Evolutionary conservation across 176 grass and related monocot species (phyloP), one percentile per base, ranked within the genome.

Genomic region (Puya raimondii): DNA sequence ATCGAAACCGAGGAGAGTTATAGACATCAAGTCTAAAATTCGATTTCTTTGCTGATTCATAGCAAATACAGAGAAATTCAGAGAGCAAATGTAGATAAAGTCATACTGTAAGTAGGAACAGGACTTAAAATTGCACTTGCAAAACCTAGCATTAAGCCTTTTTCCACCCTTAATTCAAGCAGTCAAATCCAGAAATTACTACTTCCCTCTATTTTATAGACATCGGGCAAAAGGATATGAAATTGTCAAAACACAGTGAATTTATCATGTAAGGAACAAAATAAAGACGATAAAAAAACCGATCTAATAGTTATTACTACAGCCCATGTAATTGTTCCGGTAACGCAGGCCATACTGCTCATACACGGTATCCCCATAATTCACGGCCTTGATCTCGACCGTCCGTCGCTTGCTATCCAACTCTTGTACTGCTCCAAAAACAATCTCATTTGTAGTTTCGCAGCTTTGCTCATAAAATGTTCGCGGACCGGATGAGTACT

Each of bases 371-470:
- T 94, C 87, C 10, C 95, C 95, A 53, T 99, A 99, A 82, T 99
- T 99, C 49, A 99, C 69, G 0, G 94, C 82, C 80, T 91, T 93
- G 65, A 99, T 99, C 61, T 99, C 95, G 66, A 94, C 90, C 66
- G 75, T 85, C 14, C 85, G 79, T 42, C 72, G 79, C 72, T 87
- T 86, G 76, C 80, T 87, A 71, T 87, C 86, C 71, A 81, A 74
- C 72, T 96, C 87, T 75, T 99, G 95, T n/a, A 94, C 95, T 1
- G 90, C 95, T 23, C 95, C 95, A 33, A 99, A 99, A 64, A 94
- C 90, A 0, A 99, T 80, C 73, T 99, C 95, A 33, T 99, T 94
- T n/a, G 87, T 99, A 12, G 87, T 79, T 66, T 99, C 90, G 0
- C 90, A 91, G 77, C 87, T 99, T 78, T 91, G 82, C 78, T 94